These are phyloP conservation scores for Nicotiana knightiana DNA, from an alignment of 257 asterid species.

Conservation along the genomic window DNA sequence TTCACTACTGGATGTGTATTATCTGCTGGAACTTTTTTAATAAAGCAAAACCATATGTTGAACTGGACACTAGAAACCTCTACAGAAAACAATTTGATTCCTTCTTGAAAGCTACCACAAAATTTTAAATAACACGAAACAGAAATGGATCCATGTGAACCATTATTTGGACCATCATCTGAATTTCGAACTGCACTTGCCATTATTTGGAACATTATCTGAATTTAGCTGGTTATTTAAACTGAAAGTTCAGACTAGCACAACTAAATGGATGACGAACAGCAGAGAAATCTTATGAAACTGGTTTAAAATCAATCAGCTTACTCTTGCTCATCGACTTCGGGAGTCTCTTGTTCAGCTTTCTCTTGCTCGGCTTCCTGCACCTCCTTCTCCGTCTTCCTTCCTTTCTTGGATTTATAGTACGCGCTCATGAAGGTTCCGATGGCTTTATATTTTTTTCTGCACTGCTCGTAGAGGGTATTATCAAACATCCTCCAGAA, in stretches of 20 bases:
- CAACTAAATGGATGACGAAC: background rate
- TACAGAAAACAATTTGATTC: no score
- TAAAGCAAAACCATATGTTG: background rate
- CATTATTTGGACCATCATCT: background rate
- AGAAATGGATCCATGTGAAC: background rate
- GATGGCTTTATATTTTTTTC: constrained; percentile 64
- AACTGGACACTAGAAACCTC: background rate
- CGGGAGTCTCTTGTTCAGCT: constrained; percentile 30
- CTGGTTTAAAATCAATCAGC: constrained; percentile 4
- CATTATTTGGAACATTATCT: background rate
- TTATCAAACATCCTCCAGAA: constrained; percentile 99
- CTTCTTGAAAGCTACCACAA: background rate
- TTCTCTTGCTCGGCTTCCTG: constrained; percentile 96
- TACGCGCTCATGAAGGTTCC: constrained; percentile 95
- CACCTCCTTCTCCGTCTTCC: constrained; percentile 94
- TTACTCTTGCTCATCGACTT: constrained; percentile 28
- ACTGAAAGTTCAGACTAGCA: background rate
- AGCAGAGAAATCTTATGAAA: background rate
- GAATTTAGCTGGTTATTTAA: background rate
- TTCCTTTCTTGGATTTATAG: constrained; percentile 88
- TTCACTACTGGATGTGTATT: no score
- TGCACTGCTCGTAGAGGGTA: constrained; percentile 72
- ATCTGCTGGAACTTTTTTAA: background rate
- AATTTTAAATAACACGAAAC: background rate
- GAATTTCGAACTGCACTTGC: background rate